Conservation (phyloP, 495 filamentous ascomycete species). For the Penicillium pulvis region DNA sequence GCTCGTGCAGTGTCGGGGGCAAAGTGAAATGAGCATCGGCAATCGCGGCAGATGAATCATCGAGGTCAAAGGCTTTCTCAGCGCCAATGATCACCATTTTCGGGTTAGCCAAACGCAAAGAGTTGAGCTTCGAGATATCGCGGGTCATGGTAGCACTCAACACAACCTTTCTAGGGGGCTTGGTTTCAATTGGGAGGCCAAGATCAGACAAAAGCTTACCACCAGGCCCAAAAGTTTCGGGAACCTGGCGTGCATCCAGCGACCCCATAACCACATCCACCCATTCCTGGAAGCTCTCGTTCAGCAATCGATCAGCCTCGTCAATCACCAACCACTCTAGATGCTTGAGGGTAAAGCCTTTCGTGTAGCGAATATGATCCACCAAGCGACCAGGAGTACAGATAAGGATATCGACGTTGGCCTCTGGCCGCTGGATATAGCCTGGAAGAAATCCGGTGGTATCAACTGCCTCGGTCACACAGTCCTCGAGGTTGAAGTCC, state of each 20-base stretch:
- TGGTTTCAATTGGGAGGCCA: constrained; percentile 37
- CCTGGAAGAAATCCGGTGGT: constrained; percentile 50
- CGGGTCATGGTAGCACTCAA: constrained; percentile 93
- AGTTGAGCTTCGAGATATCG: constrained; percentile 78
- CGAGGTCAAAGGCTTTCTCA: constrained; percentile 44
- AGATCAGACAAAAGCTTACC: constrained; percentile 41
- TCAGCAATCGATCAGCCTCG: constrained; percentile 89
- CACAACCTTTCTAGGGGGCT: constrained; percentile 68
- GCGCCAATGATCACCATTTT: constrained; percentile 70
- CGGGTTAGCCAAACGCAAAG: constrained; percentile 71
- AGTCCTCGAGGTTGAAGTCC: constrained; percentile 49
- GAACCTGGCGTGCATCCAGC: constrained; percentile 52
- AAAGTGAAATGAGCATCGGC: constrained; percentile 55
- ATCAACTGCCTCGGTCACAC: constrained; percentile 41
- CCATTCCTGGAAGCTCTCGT: constrained; percentile 94
- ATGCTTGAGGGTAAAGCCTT: constrained; percentile 77
- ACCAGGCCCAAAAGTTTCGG: constrained; percentile 52
- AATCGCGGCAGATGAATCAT: constrained; percentile 23
- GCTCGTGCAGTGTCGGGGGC: constrained; percentile 70
- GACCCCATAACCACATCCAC: constrained; percentile 69
- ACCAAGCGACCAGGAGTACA: constrained; percentile 92
- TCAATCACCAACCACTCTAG: constrained; percentile 91
- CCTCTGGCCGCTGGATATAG: constrained; percentile 62
- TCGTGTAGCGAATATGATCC: constrained; percentile 84
- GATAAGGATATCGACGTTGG: constrained; percentile 85